phyloP scores from a whole-genome alignment of 202 grass and related monocot species.

The Zoysia matrella region DNA sequence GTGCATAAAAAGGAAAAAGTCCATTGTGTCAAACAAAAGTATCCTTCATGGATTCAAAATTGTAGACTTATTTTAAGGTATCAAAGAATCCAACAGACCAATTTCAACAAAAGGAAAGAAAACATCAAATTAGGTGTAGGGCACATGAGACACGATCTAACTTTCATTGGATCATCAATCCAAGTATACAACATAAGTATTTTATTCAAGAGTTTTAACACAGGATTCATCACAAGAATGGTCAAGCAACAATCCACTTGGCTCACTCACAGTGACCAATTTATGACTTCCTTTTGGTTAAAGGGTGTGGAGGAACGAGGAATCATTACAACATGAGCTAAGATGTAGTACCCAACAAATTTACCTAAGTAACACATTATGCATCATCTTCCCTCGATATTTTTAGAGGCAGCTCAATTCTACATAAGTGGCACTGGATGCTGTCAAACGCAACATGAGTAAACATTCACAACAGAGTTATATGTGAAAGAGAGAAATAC shows the following conservation, averaged over 20 bases:
- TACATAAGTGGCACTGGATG: not conserved
- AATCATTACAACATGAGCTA: not conserved
- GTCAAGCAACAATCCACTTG: slow-evolving; percentile 8
- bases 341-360: not conserved
- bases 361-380: slow-evolving; percentile 1
- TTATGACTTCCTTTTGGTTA: not conserved
- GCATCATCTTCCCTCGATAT: not conserved
- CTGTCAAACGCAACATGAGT: too few relatives aligned
- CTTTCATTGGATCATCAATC: not conserved
- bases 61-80: slow-evolving; percentile 1
- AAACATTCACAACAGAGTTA: too few relatives aligned
- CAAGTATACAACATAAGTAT: not conserved
- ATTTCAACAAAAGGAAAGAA: not conserved
- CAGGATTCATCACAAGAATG: not conserved
- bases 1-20: not conserved
- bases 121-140: not conserved
- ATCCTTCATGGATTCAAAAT: not conserved
- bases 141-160: not conserved
- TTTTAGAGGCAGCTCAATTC: not conserved
- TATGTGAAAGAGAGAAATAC: too few relatives aligned
- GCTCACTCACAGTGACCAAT: not conserved
- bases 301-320: not conserved
- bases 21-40: not conserved
- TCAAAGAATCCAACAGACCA: not conserved
- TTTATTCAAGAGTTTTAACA: not conserved